Conservation (phyloP, 1,139 yeast genomes). For the Pichia sp. region DNA sequence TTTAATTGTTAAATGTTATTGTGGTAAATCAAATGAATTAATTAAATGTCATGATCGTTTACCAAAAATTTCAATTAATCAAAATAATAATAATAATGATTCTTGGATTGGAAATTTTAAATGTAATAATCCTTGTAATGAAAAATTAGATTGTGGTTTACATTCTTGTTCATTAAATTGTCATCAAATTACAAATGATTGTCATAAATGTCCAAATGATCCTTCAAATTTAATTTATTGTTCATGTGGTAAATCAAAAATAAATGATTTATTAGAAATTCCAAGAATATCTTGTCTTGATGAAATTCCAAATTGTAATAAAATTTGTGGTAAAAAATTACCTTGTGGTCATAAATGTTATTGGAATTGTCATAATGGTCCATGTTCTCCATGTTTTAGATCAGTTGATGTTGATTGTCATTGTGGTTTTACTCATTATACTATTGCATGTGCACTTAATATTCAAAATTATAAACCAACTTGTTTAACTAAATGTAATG, state of each 20-base stretch:
- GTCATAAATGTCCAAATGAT: conserved; percentile 53
- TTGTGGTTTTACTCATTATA: conserved; percentile 45
- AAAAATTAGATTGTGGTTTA: conserved; percentile 56
- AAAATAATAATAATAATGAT: conserved; percentile 23
- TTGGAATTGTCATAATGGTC: conserved; percentile 68
- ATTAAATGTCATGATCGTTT: conserved; percentile 46
- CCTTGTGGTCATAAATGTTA: conserved; percentile 72
- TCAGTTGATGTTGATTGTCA: conserved; percentile 41
- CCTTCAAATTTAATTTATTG: conserved; percentile 59
- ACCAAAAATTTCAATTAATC: conserved; percentile 30
- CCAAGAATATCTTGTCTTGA: conserved; percentile 61
- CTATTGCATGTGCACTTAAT: conserved; percentile 59
- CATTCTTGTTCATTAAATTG: conserved; percentile 60
- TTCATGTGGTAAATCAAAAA: conserved; percentile 62
- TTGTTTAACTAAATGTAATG: conserved; percentile 73
- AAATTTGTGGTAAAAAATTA: conserved; percentile 53
- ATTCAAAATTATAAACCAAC: conserved; percentile 47
- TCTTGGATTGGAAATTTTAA: conserved; percentile 59
- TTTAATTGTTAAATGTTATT: conserved; percentile 54
- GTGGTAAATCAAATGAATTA: conserved; percentile 50
- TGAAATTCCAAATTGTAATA: conserved; percentile 68
- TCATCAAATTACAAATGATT: conserved; percentile 37
- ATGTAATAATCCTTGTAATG: conserved; percentile 49
- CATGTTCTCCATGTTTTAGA: conserved; percentile 58
- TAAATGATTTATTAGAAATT: conserved; percentile 35